Base-by-base conservation (phyloP, 208 protist genomes). In the Crithidia expoeki region DNA sequence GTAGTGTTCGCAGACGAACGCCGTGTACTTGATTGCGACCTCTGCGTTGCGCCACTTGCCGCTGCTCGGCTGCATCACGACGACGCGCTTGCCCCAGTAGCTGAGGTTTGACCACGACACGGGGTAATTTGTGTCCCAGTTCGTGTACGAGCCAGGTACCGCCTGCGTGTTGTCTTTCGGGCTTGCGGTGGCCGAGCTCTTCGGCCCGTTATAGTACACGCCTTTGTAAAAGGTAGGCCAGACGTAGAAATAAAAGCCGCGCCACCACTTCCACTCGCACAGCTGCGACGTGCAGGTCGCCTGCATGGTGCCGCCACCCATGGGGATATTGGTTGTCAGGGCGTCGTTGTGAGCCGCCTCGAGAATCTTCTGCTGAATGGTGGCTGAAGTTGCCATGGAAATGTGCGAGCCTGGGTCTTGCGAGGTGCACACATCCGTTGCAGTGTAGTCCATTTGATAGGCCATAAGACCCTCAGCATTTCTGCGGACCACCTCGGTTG, bases 1-100 rank as follows among this genome's bases (percentile, higher is more conserved):
- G 75, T 89, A 89, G 51, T 60, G 73, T 68, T 85, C 83, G 62
- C 86, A 92, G 11, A 92, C 57, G 25, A 76, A 81, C 17, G 74
- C 27, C 10, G 5, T 66, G 55, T 85, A 88, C 7, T n/a, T 3
- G n/a, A 71, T 67, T 23, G 63, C 38, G 21, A 76, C 56, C n/a
- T 80, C 59, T 4, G 68, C 61, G 72, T 92, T 92, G 16, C 42
- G n/a, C 86, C 86, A 88, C 51, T 27, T 61, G 28, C 85, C 85
- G 23, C 10, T 47, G 27, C 28, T 62, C 11, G 34, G 34, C 30
- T 56, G 63, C 83, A 92, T 83, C 12, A 68, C 66, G 17, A 77
- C 61, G 21, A 80, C 51, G 9, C 83, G 83, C 61, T 72, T 47
- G 0, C 83, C 83, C 63, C 65, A 84, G 72, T 79, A 82, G 64